A percentile compares a stretch with the other conserved stretches of the same genome.
These are phyloP conservation scores for Rhizopogon rudus DNA, from an alignment of 768 basidiomycete genomes.

Conservation along the genomic window DNA sequence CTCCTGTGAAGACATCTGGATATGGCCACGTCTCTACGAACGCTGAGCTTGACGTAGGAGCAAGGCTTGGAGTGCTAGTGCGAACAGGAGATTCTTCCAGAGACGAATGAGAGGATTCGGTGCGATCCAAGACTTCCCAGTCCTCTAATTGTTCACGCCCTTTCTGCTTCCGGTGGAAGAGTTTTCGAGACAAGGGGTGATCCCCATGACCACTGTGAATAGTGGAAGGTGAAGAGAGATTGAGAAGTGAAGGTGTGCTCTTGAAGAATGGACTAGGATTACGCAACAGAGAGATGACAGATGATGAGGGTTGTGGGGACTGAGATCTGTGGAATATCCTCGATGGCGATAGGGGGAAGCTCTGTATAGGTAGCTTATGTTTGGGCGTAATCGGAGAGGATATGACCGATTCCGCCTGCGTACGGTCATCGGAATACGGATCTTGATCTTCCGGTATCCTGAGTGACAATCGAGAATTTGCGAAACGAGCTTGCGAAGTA, in stretches of 20 bases:
- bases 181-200: conserved; percentile 24
- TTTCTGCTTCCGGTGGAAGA: conserved; percentile 30
- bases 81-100: conserved; percentile 17
- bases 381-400: conserved; percentile 29
- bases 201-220: conserved; percentile 17
- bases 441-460: conserved; percentile 29
- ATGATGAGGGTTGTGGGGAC: conserved; percentile 29
- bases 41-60: neutral
- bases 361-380: conserved; percentile 21
- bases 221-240: conserved; percentile 23
- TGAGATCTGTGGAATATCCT: conserved; percentile 28
- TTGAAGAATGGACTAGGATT: conserved; percentile 31
- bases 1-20: neutral
- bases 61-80: conserved; percentile 17
- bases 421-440: conserved; percentile 25
- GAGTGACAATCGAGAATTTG: conserved; percentile 28
- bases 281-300: conserved; percentile 27
- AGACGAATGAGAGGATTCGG: conserved; percentile 22
- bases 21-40: neutral
- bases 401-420: conserved; percentile 26
- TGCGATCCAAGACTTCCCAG: conserved; percentile 27
- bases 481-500: conserved; percentile 25
- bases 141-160: conserved; percentile 29
- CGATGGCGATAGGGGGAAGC: conserved; percentile 26
- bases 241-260: conserved; percentile 27